Base-by-base conservation (phyloP, 257 asterid species). In the Oldenlandia corymbosa region DNA sequence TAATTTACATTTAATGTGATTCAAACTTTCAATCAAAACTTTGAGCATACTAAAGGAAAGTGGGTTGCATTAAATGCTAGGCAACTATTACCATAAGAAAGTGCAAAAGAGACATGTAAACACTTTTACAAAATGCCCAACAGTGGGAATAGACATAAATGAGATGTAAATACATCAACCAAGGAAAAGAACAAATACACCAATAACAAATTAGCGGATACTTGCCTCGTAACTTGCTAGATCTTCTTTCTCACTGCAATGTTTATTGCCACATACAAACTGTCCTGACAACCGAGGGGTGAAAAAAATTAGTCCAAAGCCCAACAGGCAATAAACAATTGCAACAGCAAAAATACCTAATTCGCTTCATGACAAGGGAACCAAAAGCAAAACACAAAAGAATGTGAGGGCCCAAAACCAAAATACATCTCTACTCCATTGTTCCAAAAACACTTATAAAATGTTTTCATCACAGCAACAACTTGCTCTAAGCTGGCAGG, bases 161-260 rank as follows among this genome's bases (percentile, higher is more conserved):
- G 14, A 32, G 7, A 47, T 12, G 5, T 47, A 10, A 48, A 8
- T 39, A 17, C 46, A 26, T 37, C 56, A 30, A 26, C 68, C 36
- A 56, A 1, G 62, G 41, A 32, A 16, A 30, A n/a, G 51, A 26
- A 57, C 26, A 18, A 48, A 21, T 45, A 46, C 57, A 48, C 68
- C 55, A 70, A 65, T 62, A 41, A 56, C 66, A 71, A 31, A 59
- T 65, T 58, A 34, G 57, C 62, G 46, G 59, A 47, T 45, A 86
- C 95, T 86, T 79, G 77, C 97, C 95, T 93, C 99, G 17, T 85
- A 93, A 87, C 99, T 90, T 64, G 97, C 83, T 71, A 90, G 79
- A 68, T 83, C 85, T 17, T 85, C 95, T 66, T 68, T 74, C 47
- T 80, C 71, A 48, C 82, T 71, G 71, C 99, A 93, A 67, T 85